Evolutionary conservation across 768 basidiomycete genomes (phyloP).

Genomic region (Mycena epipterygia): DNA sequence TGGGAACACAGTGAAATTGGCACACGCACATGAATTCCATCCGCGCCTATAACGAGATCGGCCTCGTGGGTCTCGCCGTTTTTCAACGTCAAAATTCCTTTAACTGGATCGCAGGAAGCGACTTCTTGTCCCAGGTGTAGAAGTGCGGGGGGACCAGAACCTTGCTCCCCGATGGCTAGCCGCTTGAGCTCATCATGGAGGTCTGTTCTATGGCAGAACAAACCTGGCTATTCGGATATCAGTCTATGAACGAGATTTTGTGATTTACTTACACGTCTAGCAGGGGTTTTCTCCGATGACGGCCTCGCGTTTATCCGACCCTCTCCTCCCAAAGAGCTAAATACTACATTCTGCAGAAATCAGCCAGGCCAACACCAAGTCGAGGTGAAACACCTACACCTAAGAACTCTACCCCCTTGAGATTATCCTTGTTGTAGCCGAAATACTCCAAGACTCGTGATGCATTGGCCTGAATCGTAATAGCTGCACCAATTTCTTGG

Average conservation of each 20-base stretch:
- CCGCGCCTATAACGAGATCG: conserved; percentile 24
- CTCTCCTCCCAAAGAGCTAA: conserved; percentile 15
- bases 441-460: conserved; percentile 25
- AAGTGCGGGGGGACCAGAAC: background rate
- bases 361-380: no score
- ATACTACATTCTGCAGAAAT: conserved; percentile 17
- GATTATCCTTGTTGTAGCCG: conserved; percentile 18
- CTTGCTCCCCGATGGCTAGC: conserved; percentile 9
- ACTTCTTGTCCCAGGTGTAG: conserved; percentile 27
- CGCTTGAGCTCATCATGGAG: conserved; percentile 32
- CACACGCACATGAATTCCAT: conserved; percentile 32
- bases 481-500: conserved; percentile 27
- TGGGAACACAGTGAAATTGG: no score
- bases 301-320: background rate
- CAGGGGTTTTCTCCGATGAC: background rate
- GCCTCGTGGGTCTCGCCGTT: conserved; percentile 14
- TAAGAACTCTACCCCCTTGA: conserved; percentile 24
- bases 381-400: conserved; percentile 6
- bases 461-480: conserved; percentile 28
- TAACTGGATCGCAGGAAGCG: conserved; percentile 11
- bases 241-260: background rate
- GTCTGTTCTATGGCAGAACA: conserved; percentile 23
- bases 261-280: background rate
- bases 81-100: conserved; percentile 18
- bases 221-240: background rate